Base-by-base conservation (phyloP, 352 stramenopile genomes). In the Phytophthora macrochlamydospora region DNA sequence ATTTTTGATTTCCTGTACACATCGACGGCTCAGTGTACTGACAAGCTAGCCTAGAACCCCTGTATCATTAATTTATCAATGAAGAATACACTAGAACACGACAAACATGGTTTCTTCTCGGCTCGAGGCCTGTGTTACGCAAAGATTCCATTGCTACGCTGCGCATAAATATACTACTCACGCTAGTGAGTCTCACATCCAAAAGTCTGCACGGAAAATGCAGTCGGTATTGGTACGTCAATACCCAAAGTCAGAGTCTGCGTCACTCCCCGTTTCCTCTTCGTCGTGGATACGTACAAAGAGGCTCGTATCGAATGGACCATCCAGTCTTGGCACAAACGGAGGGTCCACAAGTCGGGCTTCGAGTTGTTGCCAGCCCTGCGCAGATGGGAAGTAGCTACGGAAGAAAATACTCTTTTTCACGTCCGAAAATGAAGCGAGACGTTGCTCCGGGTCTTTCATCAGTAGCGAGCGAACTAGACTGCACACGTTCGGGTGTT, bases 221-320 rank as follows among this genome's bases (percentile, higher is more conserved):
- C 64, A 75, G 63, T 72, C 49, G 69, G 56, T 40, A n/a, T 72
- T 43, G 69, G 56, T 40, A n/a, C 52, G 50, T 57, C 74, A 84
- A 33, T 67, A 76, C 38, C 69, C 69, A 29, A 76, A 73, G 40
- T 78, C 75, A 18, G 81, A 88, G 48, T 76, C 67, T 33, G 75
- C 73, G 60, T 87, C 67, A 31, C 67, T 75, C 33, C 79, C 78
- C 24, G 74, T 68, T 9, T 72, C 66, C 31, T 76, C 67, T 6
- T 76, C 75, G 14, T 83, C 82, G 8, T 74, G 59, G 24, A 76
- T 56, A 56, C 65, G 69, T 9, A 76, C 73, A 32, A 93, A 93
- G 11, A 90, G 70, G 52, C 78, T 88, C 14, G 79, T 91, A 59
- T 93, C 85, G 51, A 90, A 87, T 13, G 62, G 65, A 3, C 81